Conservation (phyloP, 2,329 filamentous ascomycete species). For the Cladosporium colombiae region DNA sequence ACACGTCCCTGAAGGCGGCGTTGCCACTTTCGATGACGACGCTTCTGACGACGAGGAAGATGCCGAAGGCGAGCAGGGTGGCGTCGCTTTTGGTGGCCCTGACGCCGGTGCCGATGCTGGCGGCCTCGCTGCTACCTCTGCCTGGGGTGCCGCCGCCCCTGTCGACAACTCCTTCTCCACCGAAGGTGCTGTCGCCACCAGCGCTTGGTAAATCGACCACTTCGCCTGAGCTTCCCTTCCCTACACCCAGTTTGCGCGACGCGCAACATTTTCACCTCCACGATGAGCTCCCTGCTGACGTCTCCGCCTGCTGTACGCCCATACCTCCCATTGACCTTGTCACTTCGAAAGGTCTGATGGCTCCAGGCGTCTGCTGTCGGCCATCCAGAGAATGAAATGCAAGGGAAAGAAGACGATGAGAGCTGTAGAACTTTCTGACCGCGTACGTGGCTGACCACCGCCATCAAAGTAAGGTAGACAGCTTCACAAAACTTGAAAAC, state of each 20-base stretch:
- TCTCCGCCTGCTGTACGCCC: neutral
- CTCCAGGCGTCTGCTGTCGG: neutral
- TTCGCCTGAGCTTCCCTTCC: neutral
- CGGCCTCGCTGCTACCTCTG: slow-evolving; percentile 21
- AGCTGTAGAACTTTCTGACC: neutral
- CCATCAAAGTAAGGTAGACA: neutral
- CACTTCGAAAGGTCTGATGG: neutral
- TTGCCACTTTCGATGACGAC: slow-evolving; percentile 55
- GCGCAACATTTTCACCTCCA: neutral
- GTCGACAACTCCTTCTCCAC: neutral
- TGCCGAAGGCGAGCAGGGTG: slow-evolving; percentile 20
- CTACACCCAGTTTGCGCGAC: neutral
- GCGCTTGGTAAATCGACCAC: neutral
- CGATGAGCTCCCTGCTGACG: neutral
- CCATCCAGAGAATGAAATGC: neutral
- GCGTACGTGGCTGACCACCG: neutral
- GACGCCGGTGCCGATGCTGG: slow-evolving; percentile 20
- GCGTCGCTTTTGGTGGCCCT: neutral
- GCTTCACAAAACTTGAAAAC: neutral
- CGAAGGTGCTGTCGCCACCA: slow-evolving; percentile 6
- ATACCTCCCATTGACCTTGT: neutral
- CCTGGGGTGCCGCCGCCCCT: slow-evolving; percentile 25
- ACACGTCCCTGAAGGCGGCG: slow-evolving; percentile 60
- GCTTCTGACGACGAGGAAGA: slow-evolving; percentile 49
- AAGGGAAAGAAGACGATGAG: neutral